Evolutionary conservation across 2,329 filamentous ascomycete species (phyloP), one percentile per base, ranked within the genome.

Genomic region (Aulographum hederae): DNA sequence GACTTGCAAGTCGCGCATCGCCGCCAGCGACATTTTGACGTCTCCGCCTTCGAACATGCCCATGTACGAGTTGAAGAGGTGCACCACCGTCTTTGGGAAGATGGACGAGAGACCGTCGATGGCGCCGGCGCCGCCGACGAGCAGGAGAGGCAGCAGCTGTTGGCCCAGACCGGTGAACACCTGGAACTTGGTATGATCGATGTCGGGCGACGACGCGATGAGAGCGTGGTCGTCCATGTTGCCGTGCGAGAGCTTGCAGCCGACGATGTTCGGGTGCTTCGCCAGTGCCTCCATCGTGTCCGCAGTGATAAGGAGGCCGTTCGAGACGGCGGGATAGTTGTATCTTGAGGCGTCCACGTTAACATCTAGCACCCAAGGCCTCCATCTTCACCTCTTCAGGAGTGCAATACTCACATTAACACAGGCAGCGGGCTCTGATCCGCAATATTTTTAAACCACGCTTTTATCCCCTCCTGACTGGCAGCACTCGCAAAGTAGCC

Each of bases 241-340:
- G 31, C 69, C 71, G 46, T 78, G 73, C 1, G 70, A 76, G 41
- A 78, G 65, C 53, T 78, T 78, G 53, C 68, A 73, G 31, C 73
- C 73, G 3, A 76, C 71, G 35, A 77, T 75, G 44, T 77, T 77
- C 18, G 67, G 61, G 46, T 77, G 72, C 33, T 61, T 53, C 5
- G 73, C 60, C 17, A 78, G 65, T 41, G 54, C 52, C 42, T 57
- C 67, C 43, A 69, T 72, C 0, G 69, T 71, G 6, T 64, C 57
- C 2, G 70, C 66, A 1, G 61, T 53, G 36, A 77, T 59, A 41
- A 62, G 60, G 42, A 77, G 56, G 42, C 69, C 67, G 56, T 77
- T 78, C 6, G 70, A 72, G 15, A 78, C 72, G 32, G 67, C 71
- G 1, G 73, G 72, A 50, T 74, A 74, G 49, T 74, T 65, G 48